Percentiles rank a stretch among this genome's conserved stretches.
These are phyloP conservation scores for Ulmus americana DNA, from an alignment of 331 rosid species.

Conservation along the genomic window DNA sequence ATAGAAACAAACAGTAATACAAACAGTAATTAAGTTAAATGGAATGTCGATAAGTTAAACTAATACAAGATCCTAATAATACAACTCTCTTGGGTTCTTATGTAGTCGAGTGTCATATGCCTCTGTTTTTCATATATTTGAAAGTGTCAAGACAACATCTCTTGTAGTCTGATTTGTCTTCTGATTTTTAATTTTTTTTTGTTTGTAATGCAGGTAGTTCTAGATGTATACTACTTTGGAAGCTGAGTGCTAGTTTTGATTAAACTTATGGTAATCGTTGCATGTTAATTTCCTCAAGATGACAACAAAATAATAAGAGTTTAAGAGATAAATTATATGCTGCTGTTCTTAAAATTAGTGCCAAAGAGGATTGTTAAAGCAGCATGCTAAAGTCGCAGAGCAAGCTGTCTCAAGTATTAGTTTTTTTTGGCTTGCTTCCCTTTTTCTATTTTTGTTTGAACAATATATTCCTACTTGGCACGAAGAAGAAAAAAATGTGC, in stretches of 20 bases:
- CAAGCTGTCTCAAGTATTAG: constrained; percentile 68
- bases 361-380: constrained; percentile 72
- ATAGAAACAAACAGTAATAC: constrained; percentile 48
- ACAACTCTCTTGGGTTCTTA: too few relatives aligned
- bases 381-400: constrained; percentile 87
- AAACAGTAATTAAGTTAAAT: too few relatives aligned
- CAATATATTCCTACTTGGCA: background rate
- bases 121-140: background rate
- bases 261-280: background rate
- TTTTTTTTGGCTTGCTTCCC: constrained; percentile 19
- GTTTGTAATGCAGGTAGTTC: constrained; percentile 9
- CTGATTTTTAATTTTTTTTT: background rate
- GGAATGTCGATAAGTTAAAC: too few relatives aligned
- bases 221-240: background rate
- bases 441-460: constrained; percentile 5
- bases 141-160: background rate
- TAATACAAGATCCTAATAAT: too few relatives aligned
- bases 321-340: constrained; percentile 53
- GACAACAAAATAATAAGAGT: constrained; percentile 35
- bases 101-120: background rate
- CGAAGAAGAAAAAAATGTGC: too few relatives aligned
- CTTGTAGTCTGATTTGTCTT: background rate
- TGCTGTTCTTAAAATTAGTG: constrained; percentile 51
- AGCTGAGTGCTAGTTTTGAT: constrained; percentile 3
- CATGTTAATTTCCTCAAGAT: constrained; percentile 6